Conservation (phyloP, 164 flowering plant genomes). For the Berberis thunbergii region DNA sequence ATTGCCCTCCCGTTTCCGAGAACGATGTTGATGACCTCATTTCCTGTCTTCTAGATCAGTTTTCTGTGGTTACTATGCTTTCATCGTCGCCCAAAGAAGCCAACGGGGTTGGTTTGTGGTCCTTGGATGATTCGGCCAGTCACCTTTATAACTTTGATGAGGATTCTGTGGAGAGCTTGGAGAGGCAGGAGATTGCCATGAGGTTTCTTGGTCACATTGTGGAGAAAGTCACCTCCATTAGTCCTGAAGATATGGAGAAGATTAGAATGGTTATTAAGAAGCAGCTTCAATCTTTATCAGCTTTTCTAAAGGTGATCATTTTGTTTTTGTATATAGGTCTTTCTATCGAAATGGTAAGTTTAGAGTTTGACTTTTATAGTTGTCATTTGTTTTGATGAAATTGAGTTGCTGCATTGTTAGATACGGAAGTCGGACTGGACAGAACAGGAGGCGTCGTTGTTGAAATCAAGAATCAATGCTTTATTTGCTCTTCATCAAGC, state of each 20-base stretch:
- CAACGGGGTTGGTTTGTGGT: constrained; percentile 33
- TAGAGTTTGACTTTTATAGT: not conserved
- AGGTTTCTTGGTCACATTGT: constrained; percentile 64
- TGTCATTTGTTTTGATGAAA: not conserved
- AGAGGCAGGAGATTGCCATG: constrained; percentile 63
- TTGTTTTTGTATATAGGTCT: not conserved
- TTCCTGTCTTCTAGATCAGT: constrained; percentile 39
- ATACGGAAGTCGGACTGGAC: constrained; percentile 89
- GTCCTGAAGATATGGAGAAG: constrained; percentile 47
- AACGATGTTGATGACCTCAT: constrained; percentile 56
- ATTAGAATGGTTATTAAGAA: constrained; percentile 52
- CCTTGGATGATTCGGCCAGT: constrained; percentile 21
- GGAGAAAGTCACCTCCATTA: constrained; percentile 35
- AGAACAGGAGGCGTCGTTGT: constrained; percentile 51
- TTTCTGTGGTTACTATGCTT: constrained; percentile 3
- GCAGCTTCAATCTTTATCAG: constrained; percentile 60
- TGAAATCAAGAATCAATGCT: constrained; percentile 65
- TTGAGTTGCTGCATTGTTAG: constrained; percentile 27
- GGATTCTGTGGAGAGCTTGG: constrained; percentile 69
- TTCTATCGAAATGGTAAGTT: not conserved
- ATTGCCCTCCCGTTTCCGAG: constrained; percentile 49
- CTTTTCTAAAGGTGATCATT: constrained; percentile 52
- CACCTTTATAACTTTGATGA: constrained; percentile 62
- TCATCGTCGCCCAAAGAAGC: not conserved
- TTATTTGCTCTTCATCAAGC: constrained; percentile 69